Evolutionary conservation across 1,284 basidiomycete species (phyloP).

Genomic region (Cutaneotrichosporon sp.): DNA sequence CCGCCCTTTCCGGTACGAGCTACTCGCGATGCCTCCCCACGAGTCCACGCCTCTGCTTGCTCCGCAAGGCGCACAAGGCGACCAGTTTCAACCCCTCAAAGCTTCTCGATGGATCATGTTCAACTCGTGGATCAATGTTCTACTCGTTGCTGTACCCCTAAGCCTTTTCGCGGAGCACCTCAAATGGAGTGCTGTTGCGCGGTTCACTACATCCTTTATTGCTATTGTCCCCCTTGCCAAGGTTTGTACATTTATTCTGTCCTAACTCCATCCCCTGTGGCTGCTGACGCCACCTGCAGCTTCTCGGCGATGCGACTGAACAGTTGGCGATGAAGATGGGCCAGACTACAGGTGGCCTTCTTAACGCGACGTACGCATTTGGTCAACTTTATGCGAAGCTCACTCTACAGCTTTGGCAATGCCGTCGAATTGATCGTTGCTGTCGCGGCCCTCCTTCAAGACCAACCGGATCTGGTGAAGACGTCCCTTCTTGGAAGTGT

Average conservation of each 20-base stretch:
- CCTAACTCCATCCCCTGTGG: constrained; percentile 3
- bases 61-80: neutral
- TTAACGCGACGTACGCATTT: constrained; percentile 68
- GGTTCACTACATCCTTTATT: constrained; percentile 77
- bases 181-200: constrained; percentile 69
- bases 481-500: constrained; percentile 62
- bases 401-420: constrained; percentile 45
- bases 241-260: too few relatives aligned
- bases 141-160: constrained; percentile 71
- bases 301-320: constrained; percentile 72
- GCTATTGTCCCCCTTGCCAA: constrained; percentile 83
- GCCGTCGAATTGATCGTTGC: constrained; percentile 71
- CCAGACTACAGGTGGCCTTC: constrained; percentile 72
- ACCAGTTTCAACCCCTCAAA: constrained; percentile 38
- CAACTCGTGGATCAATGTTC: constrained; percentile 67
- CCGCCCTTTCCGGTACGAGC: neutral
- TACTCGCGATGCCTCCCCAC: constrained; percentile 21
- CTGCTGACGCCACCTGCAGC: constrained; percentile 16
- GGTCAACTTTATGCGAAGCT: neutral
- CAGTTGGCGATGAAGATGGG: constrained; percentile 74
- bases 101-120: constrained; percentile 64
- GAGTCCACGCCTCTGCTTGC: constrained; percentile 21
- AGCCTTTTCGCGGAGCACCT: constrained; percentile 52
- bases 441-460: constrained; percentile 71
- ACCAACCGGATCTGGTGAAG: constrained; percentile 81